These are phyloP conservation scores for Punctularia strigosozonata DNA, from an alignment of 768 basidiomycete species.

Conservation along the genomic window DNA sequence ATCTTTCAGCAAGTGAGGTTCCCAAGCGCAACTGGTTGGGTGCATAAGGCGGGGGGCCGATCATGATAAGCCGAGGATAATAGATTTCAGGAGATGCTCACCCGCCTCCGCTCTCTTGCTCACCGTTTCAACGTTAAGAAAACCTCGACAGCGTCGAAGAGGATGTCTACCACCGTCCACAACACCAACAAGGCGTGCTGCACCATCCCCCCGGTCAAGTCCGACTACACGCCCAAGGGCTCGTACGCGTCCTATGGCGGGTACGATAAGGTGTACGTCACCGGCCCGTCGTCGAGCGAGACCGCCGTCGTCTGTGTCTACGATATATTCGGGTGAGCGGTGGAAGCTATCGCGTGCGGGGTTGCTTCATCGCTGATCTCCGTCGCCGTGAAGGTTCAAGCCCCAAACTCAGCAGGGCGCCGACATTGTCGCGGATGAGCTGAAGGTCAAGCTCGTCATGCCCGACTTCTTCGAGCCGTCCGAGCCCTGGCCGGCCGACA, in stretches of 20 bases:
- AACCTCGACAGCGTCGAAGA: constrained; percentile 23
- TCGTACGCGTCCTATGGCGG: constrained; percentile 31
- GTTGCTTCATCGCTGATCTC: neutral
- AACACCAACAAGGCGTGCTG: constrained; percentile 33
- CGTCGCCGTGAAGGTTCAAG: constrained; percentile 28
- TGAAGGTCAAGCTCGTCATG: constrained; percentile 48
- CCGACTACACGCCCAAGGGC: constrained; percentile 42
- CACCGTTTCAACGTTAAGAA: constrained; percentile 23
- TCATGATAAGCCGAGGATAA: neutral
- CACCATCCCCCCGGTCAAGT: constrained; percentile 41
- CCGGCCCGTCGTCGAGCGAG: constrained; percentile 34
- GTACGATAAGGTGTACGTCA: constrained; percentile 40
- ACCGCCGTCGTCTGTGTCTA: constrained; percentile 45
- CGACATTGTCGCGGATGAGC: constrained; percentile 42
- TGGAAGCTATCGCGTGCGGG: neutral
- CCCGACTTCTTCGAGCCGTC: constrained; percentile 55
- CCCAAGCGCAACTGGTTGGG: constrained; percentile 1
- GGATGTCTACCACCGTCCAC: constrained; percentile 20
- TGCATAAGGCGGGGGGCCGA: neutral
- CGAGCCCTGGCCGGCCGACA: constrained; percentile 32
- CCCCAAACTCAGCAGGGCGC: constrained; percentile 57
- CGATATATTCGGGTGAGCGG: constrained; percentile 49
- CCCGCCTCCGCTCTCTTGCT: constrained; percentile 25
- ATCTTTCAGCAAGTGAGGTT: neutral
- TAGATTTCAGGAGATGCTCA: constrained; percentile 12